Evolutionary conservation across 257 asterid genomes (phyloP).

Genomic region (Capsicum pubescens): DNA sequence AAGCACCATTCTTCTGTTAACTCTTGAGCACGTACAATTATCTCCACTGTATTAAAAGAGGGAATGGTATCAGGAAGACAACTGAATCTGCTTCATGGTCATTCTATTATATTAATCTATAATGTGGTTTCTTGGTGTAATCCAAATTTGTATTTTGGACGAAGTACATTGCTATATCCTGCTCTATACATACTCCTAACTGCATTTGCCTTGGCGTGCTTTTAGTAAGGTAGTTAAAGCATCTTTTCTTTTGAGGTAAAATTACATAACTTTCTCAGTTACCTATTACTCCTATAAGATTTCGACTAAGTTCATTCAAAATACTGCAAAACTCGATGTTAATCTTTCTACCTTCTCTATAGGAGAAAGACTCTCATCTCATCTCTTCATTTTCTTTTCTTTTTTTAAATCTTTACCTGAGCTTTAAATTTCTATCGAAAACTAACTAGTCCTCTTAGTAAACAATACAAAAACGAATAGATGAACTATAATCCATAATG

Average conservation of each 20-base stretch:
- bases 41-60: neutral
- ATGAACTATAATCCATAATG: neutral
- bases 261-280: neutral
- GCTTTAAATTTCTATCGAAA: neutral
- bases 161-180: neutral
- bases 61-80: constrained; percentile 15
- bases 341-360: neutral
- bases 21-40: constrained; percentile 11
- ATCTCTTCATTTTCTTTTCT: neutral
- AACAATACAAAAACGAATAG: neutral
- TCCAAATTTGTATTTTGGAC: neutral
- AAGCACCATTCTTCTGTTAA: neutral
- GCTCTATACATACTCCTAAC: constrained; percentile 14
- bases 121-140: neutral
- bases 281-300: neutral
- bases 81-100: neutral
- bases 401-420: neutral
- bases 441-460: neutral
- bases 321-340: neutral
- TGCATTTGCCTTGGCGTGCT: neutral
- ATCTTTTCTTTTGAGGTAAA: constrained; percentile 3
- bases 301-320: neutral
- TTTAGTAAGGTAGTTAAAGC: constrained; percentile 3
- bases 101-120: neutral
- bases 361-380: constrained; percentile 14